Base-by-base conservation (phyloP, 2,329 filamentous ascomycete species). In the Ophiocordyceps sinensis region DNA sequence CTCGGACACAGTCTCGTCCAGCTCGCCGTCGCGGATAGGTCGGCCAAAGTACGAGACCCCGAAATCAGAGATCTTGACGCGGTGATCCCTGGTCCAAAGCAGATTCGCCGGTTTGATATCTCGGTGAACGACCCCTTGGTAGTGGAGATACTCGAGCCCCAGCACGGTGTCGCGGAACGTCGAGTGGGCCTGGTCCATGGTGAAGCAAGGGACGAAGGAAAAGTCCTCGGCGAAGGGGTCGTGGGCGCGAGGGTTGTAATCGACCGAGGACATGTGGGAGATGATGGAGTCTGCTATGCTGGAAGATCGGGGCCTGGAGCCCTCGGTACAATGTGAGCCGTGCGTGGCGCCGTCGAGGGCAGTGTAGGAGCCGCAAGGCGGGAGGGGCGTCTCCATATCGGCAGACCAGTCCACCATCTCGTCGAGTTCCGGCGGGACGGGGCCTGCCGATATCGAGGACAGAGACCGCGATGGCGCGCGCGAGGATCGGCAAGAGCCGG, bases 41-140 rank as follows among this genome's bases (percentile, higher is more conserved):
- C 86, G 79, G 26, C 91, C 91, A 47, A 98, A 85, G 60, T 96
- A 98, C 1, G 91, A 98, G 2, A 98, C 91, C 28, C 91, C 91
- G 65, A 98, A 98, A 56, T 98, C 91, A 5, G 91, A 96, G 45
- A 98, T 98, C 68, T 98, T 98, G 54, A 95, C 85, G 13, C 82
- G 79, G 51, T 88, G 79, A 47, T 87, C 82, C 51, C 68, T 79
- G 39, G 86, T 93, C 67, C 89, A 87, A 7, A 98, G 70, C 7
- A 98, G 71, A 57, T 96, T 96, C 31, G 89, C 88, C 1, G 84
- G 84, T 56, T 88, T 89, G 59, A 89, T 88, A 53, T 89, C 84
- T 39, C 84, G 77, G 53, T 89, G 84, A 23, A 88, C 83, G 36
- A 89, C 84, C 14, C 84, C 84, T 56, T 88, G 81, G 51, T 86